Percentiles rank a stretch among this genome's conserved stretches.
Conservation (phyloP, 345 rosid species). For the Hibiscus mutabilis region DNA sequence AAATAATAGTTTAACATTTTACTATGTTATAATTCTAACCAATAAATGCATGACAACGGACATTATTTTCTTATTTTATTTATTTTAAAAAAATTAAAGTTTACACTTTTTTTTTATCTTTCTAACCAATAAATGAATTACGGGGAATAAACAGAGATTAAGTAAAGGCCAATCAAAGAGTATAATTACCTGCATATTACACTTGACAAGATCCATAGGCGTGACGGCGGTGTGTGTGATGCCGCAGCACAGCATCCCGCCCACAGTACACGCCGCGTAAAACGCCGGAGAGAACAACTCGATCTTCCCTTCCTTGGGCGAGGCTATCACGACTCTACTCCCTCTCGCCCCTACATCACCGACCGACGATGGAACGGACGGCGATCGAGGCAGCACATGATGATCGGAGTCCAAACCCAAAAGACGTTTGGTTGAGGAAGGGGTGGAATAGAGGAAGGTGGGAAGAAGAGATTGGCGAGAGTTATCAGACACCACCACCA, state of each 20-base stretch:
- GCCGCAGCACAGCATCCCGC: conserved; percentile 73
- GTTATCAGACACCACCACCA: conserved; percentile 36
- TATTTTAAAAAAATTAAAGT: too few relatives aligned
- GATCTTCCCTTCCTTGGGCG: conserved; percentile 66
- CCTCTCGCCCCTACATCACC: too few relatives aligned
- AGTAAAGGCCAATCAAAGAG: too few relatives aligned
- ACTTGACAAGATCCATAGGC: conserved; percentile 93
- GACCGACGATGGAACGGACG: conserved; percentile 12
- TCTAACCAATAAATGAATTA: too few relatives aligned
- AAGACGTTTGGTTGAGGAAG: conserved; percentile 19
- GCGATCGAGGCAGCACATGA: conserved; percentile 1
- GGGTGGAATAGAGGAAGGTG: conserved; percentile 53
- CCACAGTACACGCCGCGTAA: conserved; percentile 74
- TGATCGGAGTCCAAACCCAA: conserved; percentile 24
- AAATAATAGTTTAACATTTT: too few relatives aligned
- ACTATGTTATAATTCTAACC: too few relatives aligned
- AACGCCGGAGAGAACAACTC: conserved; percentile 72
- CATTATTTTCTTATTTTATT: too few relatives aligned
- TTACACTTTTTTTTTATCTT: too few relatives aligned
- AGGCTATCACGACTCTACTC: conserved; percentile 31
- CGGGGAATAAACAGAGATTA: too few relatives aligned
- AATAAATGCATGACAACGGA: too few relatives aligned
- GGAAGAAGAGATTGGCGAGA: conserved; percentile 60
- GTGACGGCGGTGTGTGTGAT: conserved; percentile 82
- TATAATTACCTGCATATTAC: conserved; percentile 81